phyloP scores from a whole-genome alignment of 2,329 filamentous ascomycete species.

The Botrytis elliptica region DNA sequence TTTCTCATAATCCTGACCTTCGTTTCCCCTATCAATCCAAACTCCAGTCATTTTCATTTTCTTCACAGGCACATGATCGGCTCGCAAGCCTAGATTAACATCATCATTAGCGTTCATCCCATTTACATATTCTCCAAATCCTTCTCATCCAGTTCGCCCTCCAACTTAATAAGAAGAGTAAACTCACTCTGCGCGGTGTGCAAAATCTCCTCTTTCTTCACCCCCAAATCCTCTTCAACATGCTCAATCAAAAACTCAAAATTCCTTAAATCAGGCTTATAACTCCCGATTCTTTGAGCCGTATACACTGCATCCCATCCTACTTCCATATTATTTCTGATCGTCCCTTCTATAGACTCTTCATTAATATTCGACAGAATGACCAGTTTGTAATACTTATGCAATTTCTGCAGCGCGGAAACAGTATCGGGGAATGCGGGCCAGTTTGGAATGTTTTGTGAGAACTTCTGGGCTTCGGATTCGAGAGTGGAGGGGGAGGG shows the following conservation, averaged over 20 bases:
- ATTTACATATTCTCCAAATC: background rate
- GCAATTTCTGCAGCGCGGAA: background rate
- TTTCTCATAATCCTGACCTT: conserved; percentile 42
- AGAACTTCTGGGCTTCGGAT: background rate
- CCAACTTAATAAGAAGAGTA: background rate
- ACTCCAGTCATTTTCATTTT: conserved; percentile 54
- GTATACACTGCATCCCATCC: conserved; percentile 62
- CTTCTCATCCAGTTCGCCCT: background rate
- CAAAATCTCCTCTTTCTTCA: conserved; percentile 54
- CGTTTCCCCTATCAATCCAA: conserved; percentile 56
- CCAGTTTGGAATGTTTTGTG: background rate
- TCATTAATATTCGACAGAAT: background rate
- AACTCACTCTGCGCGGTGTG: conserved; percentile 65
- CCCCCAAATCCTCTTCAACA: conserved; percentile 51
- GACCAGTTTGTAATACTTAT: background rate
- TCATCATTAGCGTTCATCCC: background rate
- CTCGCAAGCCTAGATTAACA: conserved; percentile 45
- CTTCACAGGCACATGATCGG: conserved; percentile 66
- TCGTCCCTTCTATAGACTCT: background rate
- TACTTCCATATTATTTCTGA: conserved; percentile 39
- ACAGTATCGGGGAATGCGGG: background rate
- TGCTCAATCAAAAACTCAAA: conserved; percentile 63
- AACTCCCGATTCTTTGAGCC: conserved; percentile 66
- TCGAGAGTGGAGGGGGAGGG: conserved; percentile 31
- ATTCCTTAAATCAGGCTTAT: conserved; percentile 65